These are phyloP conservation scores for Claviceps arundinis DNA, from an alignment of 2,329 filamentous ascomycete species.

Conservation along the genomic window DNA sequence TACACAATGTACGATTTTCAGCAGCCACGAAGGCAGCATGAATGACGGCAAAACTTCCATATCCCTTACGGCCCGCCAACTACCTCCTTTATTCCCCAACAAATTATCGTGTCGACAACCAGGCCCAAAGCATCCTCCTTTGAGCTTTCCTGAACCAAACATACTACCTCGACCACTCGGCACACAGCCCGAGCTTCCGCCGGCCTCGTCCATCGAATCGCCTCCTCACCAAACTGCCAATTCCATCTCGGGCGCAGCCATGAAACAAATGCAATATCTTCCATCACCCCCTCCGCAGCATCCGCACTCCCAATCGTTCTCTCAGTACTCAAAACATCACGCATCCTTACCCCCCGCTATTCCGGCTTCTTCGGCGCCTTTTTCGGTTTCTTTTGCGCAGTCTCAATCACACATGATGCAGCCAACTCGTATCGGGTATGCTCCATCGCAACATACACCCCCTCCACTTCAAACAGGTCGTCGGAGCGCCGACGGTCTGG, in stretches of 20 bases:
- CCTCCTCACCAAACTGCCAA: conserved; percentile 4
- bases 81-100: conserved; percentile 6
- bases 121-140: conserved; percentile 1
- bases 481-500: conserved; percentile 20
- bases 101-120: neutral
- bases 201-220: conserved; percentile 7
- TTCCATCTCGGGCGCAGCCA: neutral
- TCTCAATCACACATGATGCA: conserved; percentile 5
- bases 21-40: conserved; percentile 32
- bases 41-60: conserved; percentile 30
- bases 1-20: conserved; percentile 25
- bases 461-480: conserved; percentile 7
- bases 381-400: conserved; percentile 9
- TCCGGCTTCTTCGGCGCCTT: conserved; percentile 9
- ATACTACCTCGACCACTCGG: conserved; percentile 11
- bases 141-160: conserved; percentile 8
- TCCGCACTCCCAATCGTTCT: conserved; percentile 1
- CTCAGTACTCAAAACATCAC: conserved; percentile 6
- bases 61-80: conserved; percentile 12
- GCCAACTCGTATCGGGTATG: conserved; percentile 5
- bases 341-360: conserved; percentile 12
- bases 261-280: conserved; percentile 1
- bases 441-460: conserved; percentile 7
- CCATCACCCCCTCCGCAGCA: conserved; percentile 5
- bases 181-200: conserved; percentile 11